phyloP scores from a whole-genome alignment of 768 basidiomycete genomes.

The Pleurotus sapidus region DNA sequence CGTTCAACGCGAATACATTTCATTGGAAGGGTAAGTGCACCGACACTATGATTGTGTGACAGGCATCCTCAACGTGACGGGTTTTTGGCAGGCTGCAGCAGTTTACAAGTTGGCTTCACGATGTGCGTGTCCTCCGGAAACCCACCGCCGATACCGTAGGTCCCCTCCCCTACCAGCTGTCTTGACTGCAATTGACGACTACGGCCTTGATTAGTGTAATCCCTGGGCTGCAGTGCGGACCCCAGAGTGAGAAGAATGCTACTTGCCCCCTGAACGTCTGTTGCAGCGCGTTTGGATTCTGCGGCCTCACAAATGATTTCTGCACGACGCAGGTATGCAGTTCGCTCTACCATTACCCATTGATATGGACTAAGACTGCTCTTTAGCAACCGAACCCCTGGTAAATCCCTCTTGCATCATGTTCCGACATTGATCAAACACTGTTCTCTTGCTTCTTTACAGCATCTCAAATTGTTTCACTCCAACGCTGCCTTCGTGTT shows the following conservation, averaged over 20 bases:
- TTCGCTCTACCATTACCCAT: background rate
- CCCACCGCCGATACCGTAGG: constrained; percentile 20
- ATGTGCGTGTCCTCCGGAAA: constrained; percentile 20
- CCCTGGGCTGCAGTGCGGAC: constrained; percentile 19
- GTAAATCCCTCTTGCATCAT: background rate
- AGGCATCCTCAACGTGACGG: too few relatives aligned
- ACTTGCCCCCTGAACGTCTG: constrained; percentile 21
- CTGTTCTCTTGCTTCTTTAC: too few relatives aligned
- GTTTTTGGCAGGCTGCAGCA: constrained; percentile 16
- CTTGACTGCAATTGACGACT: background rate
- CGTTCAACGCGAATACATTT: constrained; percentile 16
- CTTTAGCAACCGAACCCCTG: constrained; percentile 10
- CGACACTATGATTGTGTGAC: too few relatives aligned
- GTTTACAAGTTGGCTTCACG: constrained; percentile 12
- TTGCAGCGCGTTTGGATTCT: constrained; percentile 23
- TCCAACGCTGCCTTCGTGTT: constrained; percentile 9
- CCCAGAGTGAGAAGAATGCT: constrained; percentile 14
- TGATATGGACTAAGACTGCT: background rate
- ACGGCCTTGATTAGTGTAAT: constrained; percentile 9
- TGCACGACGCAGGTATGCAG: constrained; percentile 16
- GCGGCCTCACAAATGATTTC: constrained; percentile 20
- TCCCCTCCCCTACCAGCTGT: too few relatives aligned
- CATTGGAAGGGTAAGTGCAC: constrained; percentile 15
- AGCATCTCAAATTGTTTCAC: constrained; percentile 14
- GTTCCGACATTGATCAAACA: too few relatives aligned